Evolutionary conservation across 345 rosid genomes (phyloP).

Genomic region (Pelargonium nanum): DNA sequence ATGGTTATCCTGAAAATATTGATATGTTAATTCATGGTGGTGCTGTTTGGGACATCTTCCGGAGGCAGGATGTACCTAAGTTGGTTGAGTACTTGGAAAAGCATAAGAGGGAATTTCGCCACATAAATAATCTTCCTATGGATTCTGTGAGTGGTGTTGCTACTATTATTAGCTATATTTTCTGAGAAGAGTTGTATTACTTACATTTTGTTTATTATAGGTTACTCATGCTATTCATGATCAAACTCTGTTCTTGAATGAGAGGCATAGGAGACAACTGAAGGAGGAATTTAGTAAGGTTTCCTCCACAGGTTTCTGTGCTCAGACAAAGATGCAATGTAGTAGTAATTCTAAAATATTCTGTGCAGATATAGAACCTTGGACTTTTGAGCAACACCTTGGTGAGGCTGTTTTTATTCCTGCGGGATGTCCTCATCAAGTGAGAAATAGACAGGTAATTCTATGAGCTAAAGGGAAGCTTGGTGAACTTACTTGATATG

Average conservation of each 20-base stretch:
- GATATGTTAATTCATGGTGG: conserved; percentile 21
- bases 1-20: not conserved
- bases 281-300: conserved; percentile 51
- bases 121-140: conserved; percentile 6
- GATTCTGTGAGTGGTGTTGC: conserved; percentile 24
- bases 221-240: conserved; percentile 54
- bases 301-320: not conserved
- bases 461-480: not conserved
- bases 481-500: not conserved
- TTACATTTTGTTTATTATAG: conserved; percentile 16
- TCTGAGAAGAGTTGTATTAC: not conserved
- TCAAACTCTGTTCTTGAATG: conserved; percentile 38
- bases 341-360: not conserved
- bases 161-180: not conserved
- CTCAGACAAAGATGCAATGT: not conserved
- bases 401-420: conserved; percentile 58
- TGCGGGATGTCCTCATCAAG: conserved; percentile 61
- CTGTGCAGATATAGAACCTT: conserved; percentile 43
- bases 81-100: conserved; percentile 31
- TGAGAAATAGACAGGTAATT: conserved; percentile 46
- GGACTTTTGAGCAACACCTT: conserved; percentile 51
- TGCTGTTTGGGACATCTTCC: conserved; percentile 57
- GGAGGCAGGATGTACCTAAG: conserved; percentile 49
- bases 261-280: conserved; percentile 43
- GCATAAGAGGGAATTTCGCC: conserved; percentile 15